A percentile compares a stretch with the other conserved stretches of the same genome.
These are phyloP conservation scores for Hypomyces rosellus DNA, from an alignment of 2,329 filamentous ascomycete species.

Conservation along the genomic window DNA sequence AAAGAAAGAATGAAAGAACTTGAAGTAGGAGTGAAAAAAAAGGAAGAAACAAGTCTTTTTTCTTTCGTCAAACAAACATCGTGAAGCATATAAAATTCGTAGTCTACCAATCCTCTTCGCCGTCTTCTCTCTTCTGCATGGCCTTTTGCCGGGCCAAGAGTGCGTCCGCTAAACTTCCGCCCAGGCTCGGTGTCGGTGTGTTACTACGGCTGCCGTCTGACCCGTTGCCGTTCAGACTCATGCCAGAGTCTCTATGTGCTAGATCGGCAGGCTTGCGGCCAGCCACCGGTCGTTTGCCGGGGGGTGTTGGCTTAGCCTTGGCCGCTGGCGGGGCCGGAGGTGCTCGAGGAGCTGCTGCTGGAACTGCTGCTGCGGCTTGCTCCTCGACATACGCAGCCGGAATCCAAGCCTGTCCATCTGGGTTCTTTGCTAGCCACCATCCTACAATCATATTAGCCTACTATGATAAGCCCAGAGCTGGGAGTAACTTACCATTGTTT, in stretches of 20 bases:
- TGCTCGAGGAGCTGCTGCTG: slow-evolving; percentile 58
- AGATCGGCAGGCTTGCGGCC: slow-evolving; percentile 64
- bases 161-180: slow-evolving; percentile 72
- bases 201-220: slow-evolving; percentile 59
- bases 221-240: slow-evolving; percentile 55
- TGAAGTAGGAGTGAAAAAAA: slow-evolving; percentile 13
- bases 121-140: slow-evolving; percentile 63
- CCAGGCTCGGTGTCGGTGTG: slow-evolving; percentile 66
- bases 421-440: slow-evolving; percentile 90
- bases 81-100: slow-evolving; percentile 3
- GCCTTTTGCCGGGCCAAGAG: slow-evolving; percentile 68
- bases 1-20: not conserved
- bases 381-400: slow-evolving; percentile 93
- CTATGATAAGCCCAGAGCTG: not conserved
- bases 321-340: slow-evolving; percentile 62
- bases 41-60: slow-evolving; percentile 3
- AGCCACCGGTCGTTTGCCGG: slow-evolving; percentile 69
- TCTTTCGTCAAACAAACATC: slow-evolving; percentile 5
- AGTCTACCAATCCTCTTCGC: slow-evolving; percentile 63
- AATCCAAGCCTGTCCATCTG: slow-evolving; percentile 75
- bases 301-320: slow-evolving; percentile 63
- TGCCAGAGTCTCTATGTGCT: slow-evolving; percentile 65
- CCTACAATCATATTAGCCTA: slow-evolving; percentile 50
- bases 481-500: slow-evolving; percentile 68
- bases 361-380: slow-evolving; percentile 55